Base-by-base conservation (phyloP, 2,329 filamentous ascomycete genomes). In the Tolypocladium amazonense region DNA sequence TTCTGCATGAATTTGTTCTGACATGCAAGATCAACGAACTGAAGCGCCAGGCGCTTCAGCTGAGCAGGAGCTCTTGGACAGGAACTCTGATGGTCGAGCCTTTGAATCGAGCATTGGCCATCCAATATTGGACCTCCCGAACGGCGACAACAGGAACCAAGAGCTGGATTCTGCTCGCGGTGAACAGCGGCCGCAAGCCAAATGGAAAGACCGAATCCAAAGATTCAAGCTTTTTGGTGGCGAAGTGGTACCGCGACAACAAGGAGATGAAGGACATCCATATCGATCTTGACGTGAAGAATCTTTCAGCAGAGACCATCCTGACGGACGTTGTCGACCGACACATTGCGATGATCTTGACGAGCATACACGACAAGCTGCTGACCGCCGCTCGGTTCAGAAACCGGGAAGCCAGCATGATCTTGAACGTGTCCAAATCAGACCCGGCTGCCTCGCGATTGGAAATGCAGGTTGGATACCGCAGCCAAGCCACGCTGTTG, bases 1-100 rank as follows among this genome's bases (percentile, higher is more conserved):
- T 92, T 64, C 77, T 97, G 2, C 92, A 97, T 72, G 91, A 93
- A 69, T 87, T 95, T 62, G 84, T 92, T 4, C 77, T 99, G 59
- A 97, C 92, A 0, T 88, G 94, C 73, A 97, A 99, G 76, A 88
- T 99, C 65, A 87, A 84, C 64, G 87, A 94, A 64, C 81, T 96
- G 54, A 85, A 84, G 65, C 85, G 86, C 63, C 94, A 99, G 76
- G 90, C 90, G 2, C 64, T 81, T 35, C 84, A 87, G 50, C 77
- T 99, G 60, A 81, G 81, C 59, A 83, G 81, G 60, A 83, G 82
- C 4, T 83, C 85, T 38, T 97, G 94, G 93, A 85, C 87, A 38
- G 87, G 90, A 59, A 86, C 87, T 39, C 72, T 97, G 54, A 85
- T 84, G 66, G 81, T 96, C 20, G 90, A 97, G 70, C 80, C 87